Percentiles rank a stretch among this genome's conserved stretches.
Conservation (phyloP, 2,329 filamentous ascomycete genomes). For the Penicillium sp. region DNA sequence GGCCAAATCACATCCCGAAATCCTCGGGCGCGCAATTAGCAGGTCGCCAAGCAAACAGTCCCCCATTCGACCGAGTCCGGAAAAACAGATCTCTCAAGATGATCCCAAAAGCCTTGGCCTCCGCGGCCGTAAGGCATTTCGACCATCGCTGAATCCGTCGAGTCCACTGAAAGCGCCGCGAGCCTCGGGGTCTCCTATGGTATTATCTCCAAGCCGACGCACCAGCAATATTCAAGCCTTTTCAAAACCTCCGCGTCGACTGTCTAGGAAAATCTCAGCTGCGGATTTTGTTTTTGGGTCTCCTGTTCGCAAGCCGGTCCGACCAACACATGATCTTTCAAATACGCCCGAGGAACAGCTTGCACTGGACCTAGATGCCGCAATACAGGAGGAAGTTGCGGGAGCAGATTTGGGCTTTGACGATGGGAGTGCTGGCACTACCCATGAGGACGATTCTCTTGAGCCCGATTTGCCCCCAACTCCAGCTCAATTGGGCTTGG, state of each 20-base stretch:
- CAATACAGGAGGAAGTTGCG: conserved; percentile 21
- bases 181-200: conserved; percentile 10
- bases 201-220: conserved; percentile 23
- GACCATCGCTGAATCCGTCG: conserved; percentile 29
- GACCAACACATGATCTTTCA: conserved; percentile 6
- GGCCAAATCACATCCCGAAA: conserved; percentile 55
- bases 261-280: conserved; percentile 30
- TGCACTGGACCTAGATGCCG: conserved; percentile 27
- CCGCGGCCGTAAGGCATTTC: conserved; percentile 33
- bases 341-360: conserved; percentile 31
- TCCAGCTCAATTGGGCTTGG: conserved; percentile 37
- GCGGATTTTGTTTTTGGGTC: conserved; percentile 27
- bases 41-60: conserved; percentile 32
- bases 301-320: conserved; percentile 15
- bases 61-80: conserved; percentile 12
- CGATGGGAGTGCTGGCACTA: conserved; percentile 15
- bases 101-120: conserved; percentile 25
- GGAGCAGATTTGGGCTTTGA: conserved; percentile 16
- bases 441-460: conserved; percentile 34
- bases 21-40: conserved; percentile 45
- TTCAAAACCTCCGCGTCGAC: conserved; percentile 31
- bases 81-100: conserved; percentile 10
- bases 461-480: conserved; percentile 60
- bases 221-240: conserved; percentile 31
- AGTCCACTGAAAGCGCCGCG: conserved; percentile 21